These are phyloP conservation scores for Zymoseptoria brevis DNA, from an alignment of 2,329 filamentous ascomycete genomes.

Conservation along the genomic window DNA sequence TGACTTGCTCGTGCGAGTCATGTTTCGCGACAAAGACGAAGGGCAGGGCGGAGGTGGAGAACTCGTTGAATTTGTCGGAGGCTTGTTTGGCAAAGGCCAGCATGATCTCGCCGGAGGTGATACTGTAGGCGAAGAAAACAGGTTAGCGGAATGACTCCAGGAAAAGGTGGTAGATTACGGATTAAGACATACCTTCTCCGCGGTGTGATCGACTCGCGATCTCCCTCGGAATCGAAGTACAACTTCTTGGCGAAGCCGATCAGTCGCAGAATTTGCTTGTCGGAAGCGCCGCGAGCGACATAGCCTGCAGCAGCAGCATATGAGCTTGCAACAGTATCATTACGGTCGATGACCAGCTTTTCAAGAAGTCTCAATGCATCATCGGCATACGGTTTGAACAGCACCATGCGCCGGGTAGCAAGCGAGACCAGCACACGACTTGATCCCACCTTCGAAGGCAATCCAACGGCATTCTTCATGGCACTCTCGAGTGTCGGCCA, in stretches of 20 bases:
- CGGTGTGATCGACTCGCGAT: conserved; percentile 37
- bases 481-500: conserved; percentile 65
- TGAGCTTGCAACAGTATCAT: conserved; percentile 83
- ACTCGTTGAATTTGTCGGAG: conserved; percentile 74
- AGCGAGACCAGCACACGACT: conserved; percentile 77
- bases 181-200: conserved; percentile 12
- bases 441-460: conserved; percentile 90
- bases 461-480: conserved; percentile 78
- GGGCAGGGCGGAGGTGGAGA: conserved; percentile 69
- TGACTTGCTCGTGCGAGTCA: conserved; percentile 72
- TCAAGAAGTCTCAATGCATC: conserved; percentile 69
- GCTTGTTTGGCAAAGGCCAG: conserved; percentile 77
- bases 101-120: conserved; percentile 75
- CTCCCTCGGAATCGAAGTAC: conserved; percentile 77
- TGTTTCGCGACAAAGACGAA: conserved; percentile 84
- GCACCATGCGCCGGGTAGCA: conserved; percentile 66
- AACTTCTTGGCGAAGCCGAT: conserved; percentile 54
- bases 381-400: conserved; percentile 68
- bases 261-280: conserved; percentile 49
- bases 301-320: conserved; percentile 86
- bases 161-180: neutral
- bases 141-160: neutral
- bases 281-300: conserved; percentile 58
- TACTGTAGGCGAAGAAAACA: conserved; percentile 39
- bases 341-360: conserved; percentile 78